Evolutionary conservation across 139 green algal species (phyloP).

Genomic region (Pseudopediastrum boryanum): DNA sequence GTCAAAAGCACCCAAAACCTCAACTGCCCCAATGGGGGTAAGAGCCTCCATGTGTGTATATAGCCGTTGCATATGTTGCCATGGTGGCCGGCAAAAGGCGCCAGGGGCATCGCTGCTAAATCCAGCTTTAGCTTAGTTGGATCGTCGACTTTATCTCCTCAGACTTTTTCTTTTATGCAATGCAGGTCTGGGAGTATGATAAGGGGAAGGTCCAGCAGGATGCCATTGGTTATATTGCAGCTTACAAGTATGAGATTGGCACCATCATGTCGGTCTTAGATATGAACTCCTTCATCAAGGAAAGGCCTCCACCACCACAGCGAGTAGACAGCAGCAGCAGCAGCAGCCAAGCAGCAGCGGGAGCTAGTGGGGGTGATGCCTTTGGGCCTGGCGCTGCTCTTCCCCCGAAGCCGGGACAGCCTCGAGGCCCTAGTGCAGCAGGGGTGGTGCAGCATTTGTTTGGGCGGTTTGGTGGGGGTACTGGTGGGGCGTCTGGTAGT

Average conservation of each 20-base stretch:
- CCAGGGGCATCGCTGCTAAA: too few relatives aligned
- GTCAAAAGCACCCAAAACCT: too few relatives aligned
- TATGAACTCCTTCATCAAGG: conserved; percentile 64
- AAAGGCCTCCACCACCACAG: background rate
- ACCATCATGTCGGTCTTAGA: conserved; percentile 72
- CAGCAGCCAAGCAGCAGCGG: conserved; percentile 2
- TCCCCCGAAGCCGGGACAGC: conserved; percentile 1
- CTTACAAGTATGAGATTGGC: conserved; percentile 72
- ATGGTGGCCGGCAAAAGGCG: too few relatives aligned
- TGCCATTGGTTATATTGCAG: conserved; percentile 67
- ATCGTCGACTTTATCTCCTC: too few relatives aligned
- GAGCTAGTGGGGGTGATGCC: background rate
- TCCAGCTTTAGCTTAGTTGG: too few relatives aligned
- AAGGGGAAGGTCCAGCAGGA: conserved; percentile 81
- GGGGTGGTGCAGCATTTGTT: too few relatives aligned
- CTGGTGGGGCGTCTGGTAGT: too few relatives aligned
- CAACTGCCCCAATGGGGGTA: too few relatives aligned
- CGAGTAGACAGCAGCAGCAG: background rate
- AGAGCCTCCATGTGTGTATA: too few relatives aligned
- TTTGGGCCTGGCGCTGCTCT: background rate
- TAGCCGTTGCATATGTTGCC: too few relatives aligned
- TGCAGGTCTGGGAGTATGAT: conserved; percentile 87
- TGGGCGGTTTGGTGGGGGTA: too few relatives aligned
- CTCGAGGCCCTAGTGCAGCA: background rate
- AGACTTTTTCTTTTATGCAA: background rate